Evolutionary conservation across 768 basidiomycete species (phyloP).

Genomic region (Agaricus sinodeliciosus): DNA sequence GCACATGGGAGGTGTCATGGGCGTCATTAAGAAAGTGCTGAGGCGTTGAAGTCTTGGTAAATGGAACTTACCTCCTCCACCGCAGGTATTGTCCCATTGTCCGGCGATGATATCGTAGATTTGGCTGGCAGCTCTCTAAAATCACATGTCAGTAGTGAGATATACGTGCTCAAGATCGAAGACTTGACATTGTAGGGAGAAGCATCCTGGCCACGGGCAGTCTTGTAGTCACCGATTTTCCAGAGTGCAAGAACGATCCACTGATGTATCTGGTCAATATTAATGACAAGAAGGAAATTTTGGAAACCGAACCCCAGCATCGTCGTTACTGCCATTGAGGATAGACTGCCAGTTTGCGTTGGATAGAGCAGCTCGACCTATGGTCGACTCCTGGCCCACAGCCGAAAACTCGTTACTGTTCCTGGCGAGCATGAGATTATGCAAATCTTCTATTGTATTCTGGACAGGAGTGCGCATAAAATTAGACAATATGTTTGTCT

Average conservation of each 20-base stretch:
- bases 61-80: conserved; percentile 38
- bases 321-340: conserved; percentile 44
- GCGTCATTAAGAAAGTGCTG: neutral
- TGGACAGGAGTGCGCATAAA: conserved; percentile 13
- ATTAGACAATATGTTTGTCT: neutral
- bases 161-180: neutral
- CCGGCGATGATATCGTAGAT: conserved; percentile 47
- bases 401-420: conserved; percentile 31
- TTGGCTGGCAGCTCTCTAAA: conserved; percentile 37
- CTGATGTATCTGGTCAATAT: conserved; percentile 18
- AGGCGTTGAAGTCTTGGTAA: neutral
- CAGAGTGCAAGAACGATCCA: conserved; percentile 53
- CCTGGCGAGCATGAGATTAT: conserved; percentile 51
- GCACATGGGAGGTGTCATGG: neutral
- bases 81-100: conserved; percentile 44
- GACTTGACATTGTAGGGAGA: conserved; percentile 20
- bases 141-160: neutral
- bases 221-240: conserved; percentile 53
- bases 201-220: conserved; percentile 27
- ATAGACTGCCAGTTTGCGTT: conserved; percentile 36
- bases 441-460: conserved; percentile 52
- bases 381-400: conserved; percentile 37
- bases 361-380: conserved; percentile 35
- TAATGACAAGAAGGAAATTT: neutral
- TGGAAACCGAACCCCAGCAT: conserved; percentile 36